Evolutionary conservation across 371 early-diverging fungal genomes (phyloP).

Genomic region (Dinochytrium kinnereticum): DNA sequence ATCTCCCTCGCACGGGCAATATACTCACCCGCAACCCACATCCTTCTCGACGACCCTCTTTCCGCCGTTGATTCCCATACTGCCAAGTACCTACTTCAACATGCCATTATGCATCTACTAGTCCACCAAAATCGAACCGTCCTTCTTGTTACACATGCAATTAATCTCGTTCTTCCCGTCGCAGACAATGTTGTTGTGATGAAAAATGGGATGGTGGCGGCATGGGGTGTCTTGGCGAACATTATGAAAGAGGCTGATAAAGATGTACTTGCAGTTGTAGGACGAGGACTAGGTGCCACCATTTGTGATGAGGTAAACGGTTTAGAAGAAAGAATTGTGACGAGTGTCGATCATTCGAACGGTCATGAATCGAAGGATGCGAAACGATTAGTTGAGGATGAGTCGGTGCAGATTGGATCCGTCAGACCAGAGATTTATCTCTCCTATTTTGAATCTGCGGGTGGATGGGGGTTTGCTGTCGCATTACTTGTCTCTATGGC

Average conservation of each 20-base stretch:
- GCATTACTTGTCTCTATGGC: conserved; percentile 23
- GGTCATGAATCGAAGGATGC: conserved; percentile 10
- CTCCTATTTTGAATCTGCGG: conserved; percentile 48
- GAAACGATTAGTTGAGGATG: conserved; percentile 35
- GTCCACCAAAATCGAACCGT: conserved; percentile 67
- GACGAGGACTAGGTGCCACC: neutral
- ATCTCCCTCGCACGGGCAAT: conserved; percentile 39
- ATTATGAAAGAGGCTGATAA: neutral
- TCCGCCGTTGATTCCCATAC: conserved; percentile 88
- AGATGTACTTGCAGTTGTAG: neutral
- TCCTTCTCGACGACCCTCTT: conserved; percentile 60
- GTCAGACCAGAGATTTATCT: conserved; percentile 43
- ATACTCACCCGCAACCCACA: conserved; percentile 38
- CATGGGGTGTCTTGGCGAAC: conserved; percentile 20
- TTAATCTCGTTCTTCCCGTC: conserved; percentile 50
- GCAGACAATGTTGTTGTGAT: conserved; percentile 44
- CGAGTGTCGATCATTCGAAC: neutral
- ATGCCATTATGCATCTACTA: conserved; percentile 63
- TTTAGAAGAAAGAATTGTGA: neutral
- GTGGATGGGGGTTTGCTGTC: conserved; percentile 42
- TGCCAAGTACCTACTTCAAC: conserved; percentile 71
- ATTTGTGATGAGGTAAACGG: neutral
- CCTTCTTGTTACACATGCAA: conserved; percentile 85
- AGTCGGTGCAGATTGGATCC: conserved; percentile 42
- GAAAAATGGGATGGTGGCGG: conserved; percentile 33